Conservation (phyloP, 768 basidiomycete genomes). For the Punctularia strigosozonata region DNA sequence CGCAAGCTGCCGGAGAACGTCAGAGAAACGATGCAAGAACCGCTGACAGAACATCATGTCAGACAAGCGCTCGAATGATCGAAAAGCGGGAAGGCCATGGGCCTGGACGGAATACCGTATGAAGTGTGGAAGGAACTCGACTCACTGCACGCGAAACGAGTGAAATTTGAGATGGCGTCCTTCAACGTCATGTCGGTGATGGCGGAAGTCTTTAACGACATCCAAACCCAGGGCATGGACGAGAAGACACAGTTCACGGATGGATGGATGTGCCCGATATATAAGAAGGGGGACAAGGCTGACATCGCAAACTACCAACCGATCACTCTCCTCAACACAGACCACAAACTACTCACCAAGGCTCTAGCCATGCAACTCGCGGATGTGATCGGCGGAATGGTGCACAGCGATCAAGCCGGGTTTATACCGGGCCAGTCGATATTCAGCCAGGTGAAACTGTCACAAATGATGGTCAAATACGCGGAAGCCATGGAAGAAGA, state of each 20-base stretch:
- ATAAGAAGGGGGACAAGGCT: constrained; percentile 8
- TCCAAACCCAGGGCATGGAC: not conserved
- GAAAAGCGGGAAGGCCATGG: constrained; percentile 12
- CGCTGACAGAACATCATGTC: constrained; percentile 7
- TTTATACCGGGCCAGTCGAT: constrained; percentile 9
- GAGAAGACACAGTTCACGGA: not conserved
- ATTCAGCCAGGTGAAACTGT: constrained; percentile 8
- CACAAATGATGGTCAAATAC: constrained; percentile 4
- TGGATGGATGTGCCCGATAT: constrained; percentile 11
- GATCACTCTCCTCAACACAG: constrained; percentile 10
- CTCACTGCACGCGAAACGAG: not conserved
- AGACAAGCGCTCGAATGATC: constrained; percentile 5
- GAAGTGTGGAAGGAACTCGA: constrained; percentile 11
- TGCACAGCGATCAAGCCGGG: constrained; percentile 10
- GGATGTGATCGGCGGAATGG: not conserved
- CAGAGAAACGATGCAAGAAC: not conserved
- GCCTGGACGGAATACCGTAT: constrained; percentile 15
- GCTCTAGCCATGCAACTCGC: constrained; percentile 4
- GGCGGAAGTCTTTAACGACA: not conserved
- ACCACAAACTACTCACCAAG: constrained; percentile 12
- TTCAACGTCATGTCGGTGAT: not conserved
- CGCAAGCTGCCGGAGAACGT: not conserved
- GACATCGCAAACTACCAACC: constrained; percentile 11
- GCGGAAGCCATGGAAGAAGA: constrained; percentile 9
- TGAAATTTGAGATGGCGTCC: not conserved